Evolutionary conservation across 2,329 filamentous ascomycete genomes (phyloP).

Genomic region (Verticillium nubilum): DNA sequence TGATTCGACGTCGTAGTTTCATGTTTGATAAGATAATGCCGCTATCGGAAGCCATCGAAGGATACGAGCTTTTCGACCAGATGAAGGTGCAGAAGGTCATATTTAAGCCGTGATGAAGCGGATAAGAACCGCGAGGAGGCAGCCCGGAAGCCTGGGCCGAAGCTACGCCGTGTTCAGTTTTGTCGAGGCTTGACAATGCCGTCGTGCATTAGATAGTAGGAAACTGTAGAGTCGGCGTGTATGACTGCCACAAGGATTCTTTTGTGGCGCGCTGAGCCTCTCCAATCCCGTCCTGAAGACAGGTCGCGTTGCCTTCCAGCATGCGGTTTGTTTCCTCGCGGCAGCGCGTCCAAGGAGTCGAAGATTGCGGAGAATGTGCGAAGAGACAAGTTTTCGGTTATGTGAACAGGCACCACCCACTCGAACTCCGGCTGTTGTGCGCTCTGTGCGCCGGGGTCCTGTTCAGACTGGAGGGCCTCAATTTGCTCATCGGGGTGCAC

Average conservation of each 20-base stretch:
- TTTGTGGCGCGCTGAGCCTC: conserved; percentile 49
- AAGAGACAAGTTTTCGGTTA: conserved; percentile 69
- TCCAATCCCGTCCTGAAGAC: conserved; percentile 33
- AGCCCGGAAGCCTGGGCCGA: background rate
- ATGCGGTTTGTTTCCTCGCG: conserved; percentile 16
- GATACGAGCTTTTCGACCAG: conserved; percentile 66
- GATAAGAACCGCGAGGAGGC: background rate
- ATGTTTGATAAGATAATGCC: conserved; percentile 75
- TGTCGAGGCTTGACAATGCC: conserved; percentile 83
- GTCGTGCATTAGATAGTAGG: conserved; percentile 81
- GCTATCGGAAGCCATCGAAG: conserved; percentile 58
- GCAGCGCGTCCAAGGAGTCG: conserved; percentile 48
- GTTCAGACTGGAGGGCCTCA: conserved; percentile 55
- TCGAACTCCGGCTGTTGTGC: conserved; percentile 55
- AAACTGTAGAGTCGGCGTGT: conserved; percentile 75
- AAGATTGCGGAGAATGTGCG: conserved; percentile 63
- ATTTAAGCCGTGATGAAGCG: conserved; percentile 45
- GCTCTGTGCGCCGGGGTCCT: conserved; percentile 24
- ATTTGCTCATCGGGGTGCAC: conserved; percentile 80
- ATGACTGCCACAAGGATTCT: conserved; percentile 68
- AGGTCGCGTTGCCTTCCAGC: conserved; percentile 6
- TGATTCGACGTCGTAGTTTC: conserved; percentile 45
- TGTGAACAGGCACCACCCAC: conserved; percentile 71
- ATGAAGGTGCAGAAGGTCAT: conserved; percentile 72
- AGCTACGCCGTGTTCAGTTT: conserved; percentile 45